Evolutionary conservation across 768 basidiomycete genomes (phyloP), one percentile per base, ranked within the genome.

Genomic region (Dictyophora rubrovolvata): DNA sequence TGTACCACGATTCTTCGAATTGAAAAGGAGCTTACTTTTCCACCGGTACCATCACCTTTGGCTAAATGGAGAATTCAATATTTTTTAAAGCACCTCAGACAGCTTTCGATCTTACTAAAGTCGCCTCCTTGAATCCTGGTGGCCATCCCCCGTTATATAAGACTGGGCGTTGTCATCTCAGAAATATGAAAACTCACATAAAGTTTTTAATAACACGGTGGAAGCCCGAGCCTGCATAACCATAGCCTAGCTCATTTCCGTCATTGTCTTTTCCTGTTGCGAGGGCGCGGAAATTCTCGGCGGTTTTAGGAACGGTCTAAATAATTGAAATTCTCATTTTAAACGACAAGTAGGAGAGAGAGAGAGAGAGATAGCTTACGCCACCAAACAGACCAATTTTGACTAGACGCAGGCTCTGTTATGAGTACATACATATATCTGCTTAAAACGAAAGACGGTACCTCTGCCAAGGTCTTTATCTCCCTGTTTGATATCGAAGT

Each of bases 121-220:
- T 97, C 95, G 74, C 95, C 95, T 67, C 94, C 94, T 75, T 97
- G 94, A 65, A 95, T 93, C 90, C 89, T 90, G 62, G 61, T 64
- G 60, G 34, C 46, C 53, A 16, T 50, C 5, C 22, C 6, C 54
- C 22, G 18, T 42, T 48, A 36, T 46, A 47, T 36, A 33, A 37
- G 7, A 2, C 28, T 48, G 42, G 50, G 14, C 34, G 66, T 81
- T 10, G 50, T 42, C n/a, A n/a, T n/a, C n/a, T n/a, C 37, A 52
- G 46, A n/a, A 36, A 16, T 42, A 20, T 49, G 58, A 48, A 60
- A 48, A 60, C 67, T 11, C 58, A 85, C 93, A 95, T 95, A 74
- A 95, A 95, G 66, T 88, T 77, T 73, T 91, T 89, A 71, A 96
- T 95, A 62, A 97, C 83, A 69, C 94, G 87, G 75, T 99, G 95